phyloP scores from a whole-genome alignment of 2,329 filamentous ascomycete species.

The Alternaria ventricosa region DNA sequence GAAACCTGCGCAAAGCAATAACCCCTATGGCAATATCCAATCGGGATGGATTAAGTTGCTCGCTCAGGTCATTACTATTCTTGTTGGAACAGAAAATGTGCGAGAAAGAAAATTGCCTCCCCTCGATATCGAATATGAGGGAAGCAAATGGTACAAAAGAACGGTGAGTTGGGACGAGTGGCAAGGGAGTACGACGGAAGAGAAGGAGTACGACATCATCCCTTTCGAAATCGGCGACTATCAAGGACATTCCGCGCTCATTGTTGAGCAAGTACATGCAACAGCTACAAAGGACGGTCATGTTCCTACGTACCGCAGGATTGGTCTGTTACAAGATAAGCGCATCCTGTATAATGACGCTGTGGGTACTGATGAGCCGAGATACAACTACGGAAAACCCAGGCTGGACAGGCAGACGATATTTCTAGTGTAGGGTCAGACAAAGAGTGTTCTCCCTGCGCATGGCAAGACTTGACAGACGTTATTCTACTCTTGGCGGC shows the following conservation, averaged over 20 bases:
- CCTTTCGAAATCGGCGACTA: neutral
- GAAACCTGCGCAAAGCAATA: neutral
- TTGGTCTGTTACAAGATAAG: neutral
- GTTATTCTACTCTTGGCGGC: neutral
- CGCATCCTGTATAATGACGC: neutral
- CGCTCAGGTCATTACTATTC: neutral
- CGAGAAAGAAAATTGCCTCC: too few relatives aligned
- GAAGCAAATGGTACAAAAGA: neutral
- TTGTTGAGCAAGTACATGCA: neutral
- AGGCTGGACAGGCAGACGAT: neutral
- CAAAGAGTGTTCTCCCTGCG: neutral
- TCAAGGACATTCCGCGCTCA: neutral
- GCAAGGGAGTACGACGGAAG: neutral
- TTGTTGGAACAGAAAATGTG: neutral
- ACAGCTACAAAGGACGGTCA: neutral
- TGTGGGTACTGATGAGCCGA: neutral
- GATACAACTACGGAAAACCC: neutral
- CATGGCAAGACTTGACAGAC: neutral
- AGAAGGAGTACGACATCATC: neutral
- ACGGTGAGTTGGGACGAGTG: neutral
- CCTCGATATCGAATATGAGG: too few relatives aligned
- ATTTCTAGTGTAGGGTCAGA: neutral
- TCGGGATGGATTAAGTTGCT: neutral
- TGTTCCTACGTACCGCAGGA: neutral
- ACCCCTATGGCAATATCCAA: neutral